Conservation (phyloP, 495 filamentous ascomycete genomes). For the Aspergillus indologenus region DNA sequence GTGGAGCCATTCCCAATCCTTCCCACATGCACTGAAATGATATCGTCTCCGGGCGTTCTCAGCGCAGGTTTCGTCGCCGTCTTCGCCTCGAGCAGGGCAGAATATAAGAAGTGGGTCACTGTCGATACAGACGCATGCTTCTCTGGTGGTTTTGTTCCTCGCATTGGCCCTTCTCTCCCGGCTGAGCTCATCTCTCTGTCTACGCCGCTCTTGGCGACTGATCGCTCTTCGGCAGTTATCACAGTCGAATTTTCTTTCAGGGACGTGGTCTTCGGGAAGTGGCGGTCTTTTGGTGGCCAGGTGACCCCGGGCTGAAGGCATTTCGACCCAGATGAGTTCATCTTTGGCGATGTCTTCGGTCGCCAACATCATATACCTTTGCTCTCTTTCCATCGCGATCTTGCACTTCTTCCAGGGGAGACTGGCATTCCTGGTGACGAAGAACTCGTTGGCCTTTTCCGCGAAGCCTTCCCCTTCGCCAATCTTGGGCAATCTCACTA, state of each 20-base stretch:
- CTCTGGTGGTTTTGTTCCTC: neutral
- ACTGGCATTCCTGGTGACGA: neutral
- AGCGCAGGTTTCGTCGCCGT: constrained; percentile 18
- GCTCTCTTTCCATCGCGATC: neutral
- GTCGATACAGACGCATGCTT: constrained; percentile 7
- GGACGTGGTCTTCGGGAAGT: constrained; percentile 1
- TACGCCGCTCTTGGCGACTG: neutral
- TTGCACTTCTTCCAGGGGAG: constrained; percentile 13
- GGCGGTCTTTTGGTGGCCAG: constrained; percentile 13
- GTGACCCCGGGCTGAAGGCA: constrained; percentile 30
- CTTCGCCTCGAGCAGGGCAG: constrained; percentile 8
- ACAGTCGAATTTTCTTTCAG: constrained; percentile 13
- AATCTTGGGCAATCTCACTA: neutral
- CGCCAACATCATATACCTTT: constrained; percentile 19
- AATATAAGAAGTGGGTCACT: constrained; percentile 9
- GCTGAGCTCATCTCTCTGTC: neutral
- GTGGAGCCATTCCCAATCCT: constrained; percentile 37
- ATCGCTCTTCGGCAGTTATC: constrained; percentile 23
- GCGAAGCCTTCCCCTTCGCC: constrained; percentile 6
- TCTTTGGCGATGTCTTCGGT: constrained; percentile 18
- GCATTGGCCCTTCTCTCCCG: too few relatives aligned
- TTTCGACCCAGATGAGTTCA: constrained; percentile 25
- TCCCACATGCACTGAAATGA: constrained; percentile 30
- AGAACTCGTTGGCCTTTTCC: neutral
- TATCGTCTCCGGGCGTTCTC: constrained; percentile 24